These are phyloP conservation scores for Amphibolis antarctica DNA, from an alignment of 106 monocot species.

Conservation along the genomic window DNA sequence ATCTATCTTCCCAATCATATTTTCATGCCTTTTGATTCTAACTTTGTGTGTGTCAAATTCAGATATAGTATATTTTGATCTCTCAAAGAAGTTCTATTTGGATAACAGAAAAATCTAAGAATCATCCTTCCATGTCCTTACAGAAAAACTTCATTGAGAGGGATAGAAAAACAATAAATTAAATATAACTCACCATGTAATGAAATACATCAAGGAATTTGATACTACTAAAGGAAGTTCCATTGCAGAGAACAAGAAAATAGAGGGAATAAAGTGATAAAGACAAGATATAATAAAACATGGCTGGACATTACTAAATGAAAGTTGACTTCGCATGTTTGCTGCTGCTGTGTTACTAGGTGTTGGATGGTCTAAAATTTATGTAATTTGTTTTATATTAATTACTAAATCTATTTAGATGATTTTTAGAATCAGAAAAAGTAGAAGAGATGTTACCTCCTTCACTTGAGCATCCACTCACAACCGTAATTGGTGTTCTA, in stretches of 20 bases:
- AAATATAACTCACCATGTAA: too few relatives aligned
- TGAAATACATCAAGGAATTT: too few relatives aligned
- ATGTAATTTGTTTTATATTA: background rate
- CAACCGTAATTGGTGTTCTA: constrained; percentile 34
- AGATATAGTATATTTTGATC: background rate
- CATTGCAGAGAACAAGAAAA: too few relatives aligned
- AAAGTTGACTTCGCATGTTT: background rate
- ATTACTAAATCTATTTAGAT: background rate
- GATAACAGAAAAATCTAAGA: background rate
- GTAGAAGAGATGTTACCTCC: constrained; percentile 1
- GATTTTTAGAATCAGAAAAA: background rate
- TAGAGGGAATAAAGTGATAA: too few relatives aligned
- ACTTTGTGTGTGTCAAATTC: too few relatives aligned
- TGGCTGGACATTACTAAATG: background rate
- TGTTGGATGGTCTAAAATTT: background rate
- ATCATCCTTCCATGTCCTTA: background rate
- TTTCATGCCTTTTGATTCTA: too few relatives aligned
- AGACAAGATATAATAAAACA: background rate
- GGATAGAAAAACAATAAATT: too few relatives aligned
- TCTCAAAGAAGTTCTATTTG: background rate
- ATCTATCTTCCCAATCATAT: too few relatives aligned
- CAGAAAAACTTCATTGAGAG: too few relatives aligned
- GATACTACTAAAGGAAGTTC: too few relatives aligned
- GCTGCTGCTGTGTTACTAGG: background rate
- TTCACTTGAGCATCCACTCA: constrained; percentile 37